A percentile compares a stretch with the other conserved stretches of the same genome.
These are phyloP conservation scores for Beta macrorhiza DNA, from an alignment of 179 eudicot genomes.

Conservation along the genomic window DNA sequence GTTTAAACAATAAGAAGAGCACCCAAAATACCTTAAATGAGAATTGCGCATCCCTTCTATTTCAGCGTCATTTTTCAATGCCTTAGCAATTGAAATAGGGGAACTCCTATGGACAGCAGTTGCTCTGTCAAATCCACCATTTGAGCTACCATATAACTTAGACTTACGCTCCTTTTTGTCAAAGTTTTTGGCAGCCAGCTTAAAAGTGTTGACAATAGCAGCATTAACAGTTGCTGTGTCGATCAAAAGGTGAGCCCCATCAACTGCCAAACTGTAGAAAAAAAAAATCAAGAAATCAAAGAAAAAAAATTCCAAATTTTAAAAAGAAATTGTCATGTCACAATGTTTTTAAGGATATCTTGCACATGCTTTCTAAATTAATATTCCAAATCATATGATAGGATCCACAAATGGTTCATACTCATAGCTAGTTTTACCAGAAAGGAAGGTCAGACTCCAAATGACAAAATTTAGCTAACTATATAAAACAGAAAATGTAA, in stretches of 20 bases:
- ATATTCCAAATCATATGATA: constrained; percentile 2
- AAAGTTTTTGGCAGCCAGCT: constrained; percentile 43
- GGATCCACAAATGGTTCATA: background rate
- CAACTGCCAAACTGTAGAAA: constrained; percentile 63
- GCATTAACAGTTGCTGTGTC: constrained; percentile 84
- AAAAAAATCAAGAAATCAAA: background rate
- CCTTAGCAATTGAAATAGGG: constrained; percentile 74
- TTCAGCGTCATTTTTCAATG: constrained; percentile 84
- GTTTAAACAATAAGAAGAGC: background rate
- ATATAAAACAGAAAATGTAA: background rate
- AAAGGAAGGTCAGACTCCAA: background rate
- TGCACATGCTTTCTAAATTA: constrained; percentile 1
- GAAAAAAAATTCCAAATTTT: background rate
- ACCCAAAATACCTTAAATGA: constrained; percentile 69
- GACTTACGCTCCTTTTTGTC: constrained; percentile 38
- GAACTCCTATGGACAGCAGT: constrained; percentile 55
- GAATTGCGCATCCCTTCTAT: constrained; percentile 82
- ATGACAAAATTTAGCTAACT: background rate
- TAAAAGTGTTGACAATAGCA: constrained; percentile 70
- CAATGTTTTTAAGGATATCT: background rate
- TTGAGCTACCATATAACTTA: constrained; percentile 27
- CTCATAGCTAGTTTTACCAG: background rate
- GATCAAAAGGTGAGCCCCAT: constrained; percentile 66
- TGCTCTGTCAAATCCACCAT: constrained; percentile 53
- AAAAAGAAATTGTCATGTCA: background rate